A percentile compares a stretch with the other conserved stretches of the same genome.
Conservation (phyloP, 805 yeast genomes). For the Zygotorulaspora florentina region DNA sequence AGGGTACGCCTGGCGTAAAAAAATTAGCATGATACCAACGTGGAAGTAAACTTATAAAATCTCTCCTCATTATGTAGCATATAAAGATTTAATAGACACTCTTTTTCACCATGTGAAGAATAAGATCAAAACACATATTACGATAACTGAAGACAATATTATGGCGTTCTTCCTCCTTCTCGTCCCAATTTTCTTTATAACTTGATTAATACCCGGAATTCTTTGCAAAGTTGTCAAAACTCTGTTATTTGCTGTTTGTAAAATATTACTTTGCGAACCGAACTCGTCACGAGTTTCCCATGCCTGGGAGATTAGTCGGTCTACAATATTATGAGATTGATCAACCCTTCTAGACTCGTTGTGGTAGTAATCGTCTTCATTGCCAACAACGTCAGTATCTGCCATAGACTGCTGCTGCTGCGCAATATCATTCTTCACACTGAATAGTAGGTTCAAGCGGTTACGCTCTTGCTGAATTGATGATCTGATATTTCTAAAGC, state of each 20-base stretch:
- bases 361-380: conserved; percentile 68
- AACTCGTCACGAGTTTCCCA: conserved; percentile 86
- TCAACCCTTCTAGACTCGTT: conserved; percentile 74
- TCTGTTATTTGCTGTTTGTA: conserved; percentile 60
- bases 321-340: conserved; percentile 69
- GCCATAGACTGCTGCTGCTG: conserved; percentile 37
- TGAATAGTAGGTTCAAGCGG: conserved; percentile 64
- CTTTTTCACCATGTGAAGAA: conserved; percentile 44
- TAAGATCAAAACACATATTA: conserved; percentile 65
- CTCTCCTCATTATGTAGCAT: too few species aligned
- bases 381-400: conserved; percentile 21
- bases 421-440: conserved; percentile 76
- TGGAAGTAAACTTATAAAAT: neutral
- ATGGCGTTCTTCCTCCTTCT: conserved; percentile 84
- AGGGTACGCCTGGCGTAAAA: neutral
- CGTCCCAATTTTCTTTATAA: conserved; percentile 77
- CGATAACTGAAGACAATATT: conserved; percentile 70
- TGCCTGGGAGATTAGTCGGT: conserved; percentile 76
- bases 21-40: conserved; percentile 1
- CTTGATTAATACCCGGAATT: conserved; percentile 77
- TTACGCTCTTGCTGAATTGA: conserved; percentile 70
- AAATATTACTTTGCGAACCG: conserved; percentile 58
- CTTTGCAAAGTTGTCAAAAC: conserved; percentile 57
- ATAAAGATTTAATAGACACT: too few species aligned
- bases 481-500: conserved; percentile 54